phyloP scores from a whole-genome alignment of 2,329 filamentous ascomycete genomes.

The Xylaria sp. region DNA sequence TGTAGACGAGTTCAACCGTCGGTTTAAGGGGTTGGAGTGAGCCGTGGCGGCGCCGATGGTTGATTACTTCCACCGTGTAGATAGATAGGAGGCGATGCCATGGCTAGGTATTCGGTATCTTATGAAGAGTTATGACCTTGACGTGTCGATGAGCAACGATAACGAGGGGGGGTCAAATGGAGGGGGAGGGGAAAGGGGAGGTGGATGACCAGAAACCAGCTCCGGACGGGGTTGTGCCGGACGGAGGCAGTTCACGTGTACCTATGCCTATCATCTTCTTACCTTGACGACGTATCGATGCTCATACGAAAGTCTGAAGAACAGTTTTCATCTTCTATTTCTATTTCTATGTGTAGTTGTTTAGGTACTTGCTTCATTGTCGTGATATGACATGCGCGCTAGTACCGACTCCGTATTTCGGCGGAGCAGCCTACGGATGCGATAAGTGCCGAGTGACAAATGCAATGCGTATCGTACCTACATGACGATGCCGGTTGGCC shows the following conservation, averaged over 20 bases:
- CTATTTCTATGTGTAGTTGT: no score
- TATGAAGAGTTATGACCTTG: background rate
- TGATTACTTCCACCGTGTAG: background rate
- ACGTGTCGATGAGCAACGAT: background rate
- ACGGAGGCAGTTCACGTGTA: background rate
- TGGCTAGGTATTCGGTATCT: background rate
- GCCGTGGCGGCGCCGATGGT: background rate
- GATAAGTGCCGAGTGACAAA: no score
- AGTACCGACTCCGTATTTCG: no score
- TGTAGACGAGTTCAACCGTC: slow-evolving; percentile 61
- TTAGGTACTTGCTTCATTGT: no score
- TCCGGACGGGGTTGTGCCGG: background rate
- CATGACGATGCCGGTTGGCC: no score
- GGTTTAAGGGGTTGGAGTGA: slow-evolving; percentile 46
- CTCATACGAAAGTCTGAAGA: background rate
- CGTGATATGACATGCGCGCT: no score
- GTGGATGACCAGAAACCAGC: no score
- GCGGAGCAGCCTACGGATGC: no score
- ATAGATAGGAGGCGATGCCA: no score
- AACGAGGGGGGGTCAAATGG: background rate
- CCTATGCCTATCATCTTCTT: background rate
- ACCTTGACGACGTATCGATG: background rate
- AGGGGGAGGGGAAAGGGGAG: no score
- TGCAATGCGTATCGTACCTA: no score
- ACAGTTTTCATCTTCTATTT: background rate